Evolutionary conservation across 176 grass and related monocot species (phyloP).

Genomic region (Aegilops speltoides): DNA sequence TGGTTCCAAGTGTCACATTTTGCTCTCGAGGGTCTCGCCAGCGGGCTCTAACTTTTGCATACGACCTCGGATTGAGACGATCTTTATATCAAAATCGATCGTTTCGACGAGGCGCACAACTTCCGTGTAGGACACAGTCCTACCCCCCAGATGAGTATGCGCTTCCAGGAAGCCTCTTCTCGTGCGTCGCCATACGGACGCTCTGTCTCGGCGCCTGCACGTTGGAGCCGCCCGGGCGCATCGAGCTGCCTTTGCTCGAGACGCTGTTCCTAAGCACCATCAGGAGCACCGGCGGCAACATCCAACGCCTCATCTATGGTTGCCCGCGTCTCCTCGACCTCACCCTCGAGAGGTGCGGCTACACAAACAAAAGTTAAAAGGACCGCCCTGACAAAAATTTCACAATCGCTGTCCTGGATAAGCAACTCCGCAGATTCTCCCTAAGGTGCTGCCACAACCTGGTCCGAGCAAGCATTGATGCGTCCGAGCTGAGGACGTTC

Average conservation of each 20-base stretch:
- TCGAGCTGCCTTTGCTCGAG: not conserved
- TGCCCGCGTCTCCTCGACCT: not conserved
- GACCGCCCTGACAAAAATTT: not conserved
- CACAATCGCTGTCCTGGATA: not conserved
- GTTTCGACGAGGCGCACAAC: too few relatives aligned
- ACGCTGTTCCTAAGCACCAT: not conserved
- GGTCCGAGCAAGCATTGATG: not conserved
- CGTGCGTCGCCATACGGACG: not conserved
- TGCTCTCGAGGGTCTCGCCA: too few relatives aligned
- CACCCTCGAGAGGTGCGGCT: not conserved
- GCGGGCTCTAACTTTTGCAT: too few relatives aligned
- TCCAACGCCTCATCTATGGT: not conserved
- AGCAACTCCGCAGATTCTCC: not conserved
- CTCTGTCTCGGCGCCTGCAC: not conserved
- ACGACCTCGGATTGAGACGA: too few relatives aligned
- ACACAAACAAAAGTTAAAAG: too few relatives aligned
- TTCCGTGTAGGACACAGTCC: too few relatives aligned
- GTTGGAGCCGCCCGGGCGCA: not conserved
- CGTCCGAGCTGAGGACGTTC: not conserved
- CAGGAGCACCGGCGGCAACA: not conserved
- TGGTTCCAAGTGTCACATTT: too few relatives aligned
- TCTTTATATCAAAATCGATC: too few relatives aligned
- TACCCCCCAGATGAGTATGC: not conserved
- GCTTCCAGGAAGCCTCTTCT: not conserved
- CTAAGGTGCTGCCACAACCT: not conserved